These are phyloP conservation scores for Neonectria punicea DNA, from an alignment of 2,329 filamentous ascomycete genomes.

Conservation along the genomic window DNA sequence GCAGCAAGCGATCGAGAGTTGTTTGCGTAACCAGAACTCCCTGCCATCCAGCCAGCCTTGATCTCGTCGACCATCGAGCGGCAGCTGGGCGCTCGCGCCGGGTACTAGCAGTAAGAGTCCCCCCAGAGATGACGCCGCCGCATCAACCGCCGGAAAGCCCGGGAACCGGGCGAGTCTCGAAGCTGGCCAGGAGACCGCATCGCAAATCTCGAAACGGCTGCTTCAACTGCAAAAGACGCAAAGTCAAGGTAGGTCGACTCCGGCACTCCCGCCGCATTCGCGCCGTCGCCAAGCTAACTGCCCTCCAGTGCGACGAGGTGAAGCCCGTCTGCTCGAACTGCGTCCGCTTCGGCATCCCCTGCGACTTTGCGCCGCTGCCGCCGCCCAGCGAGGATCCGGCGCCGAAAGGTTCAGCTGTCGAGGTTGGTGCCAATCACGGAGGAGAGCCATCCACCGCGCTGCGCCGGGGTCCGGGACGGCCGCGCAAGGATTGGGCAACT, in stretches of 20 bases:
- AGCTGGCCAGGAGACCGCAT: constrained; percentile 43
- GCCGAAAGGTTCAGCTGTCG: constrained; percentile 29
- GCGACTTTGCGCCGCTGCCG: constrained; percentile 41
- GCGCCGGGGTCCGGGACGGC: constrained; percentile 45
- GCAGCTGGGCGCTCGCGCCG: constrained; percentile 2
- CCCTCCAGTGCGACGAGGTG: constrained; percentile 45
- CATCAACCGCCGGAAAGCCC: constrained; percentile 39
- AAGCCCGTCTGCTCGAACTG: constrained; percentile 47
- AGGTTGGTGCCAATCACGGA: constrained; percentile 26
- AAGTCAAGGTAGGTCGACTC: constrained; percentile 43
- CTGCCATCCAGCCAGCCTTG: neutral
- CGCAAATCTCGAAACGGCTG: constrained; percentile 47
- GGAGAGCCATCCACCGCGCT: constrained; percentile 31
- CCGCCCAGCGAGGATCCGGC: constrained; percentile 32
- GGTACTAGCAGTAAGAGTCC: constrained; percentile 8
- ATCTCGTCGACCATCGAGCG: constrained; percentile 1
- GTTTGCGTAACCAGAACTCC: constrained; percentile 4
- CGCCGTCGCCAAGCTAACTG: constrained; percentile 7
- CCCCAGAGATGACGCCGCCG: constrained; percentile 36
- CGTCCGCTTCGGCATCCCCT: constrained; percentile 45
- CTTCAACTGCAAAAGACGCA: constrained; percentile 46
- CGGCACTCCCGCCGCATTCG: neutral
- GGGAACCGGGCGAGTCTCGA: constrained; percentile 39
- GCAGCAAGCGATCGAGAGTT: constrained; percentile 8
- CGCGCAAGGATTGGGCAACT: constrained; percentile 45